Evolutionary conservation across 805 yeast species (phyloP).

Genomic region (Wickerhamiella vanderwaltii): DNA sequence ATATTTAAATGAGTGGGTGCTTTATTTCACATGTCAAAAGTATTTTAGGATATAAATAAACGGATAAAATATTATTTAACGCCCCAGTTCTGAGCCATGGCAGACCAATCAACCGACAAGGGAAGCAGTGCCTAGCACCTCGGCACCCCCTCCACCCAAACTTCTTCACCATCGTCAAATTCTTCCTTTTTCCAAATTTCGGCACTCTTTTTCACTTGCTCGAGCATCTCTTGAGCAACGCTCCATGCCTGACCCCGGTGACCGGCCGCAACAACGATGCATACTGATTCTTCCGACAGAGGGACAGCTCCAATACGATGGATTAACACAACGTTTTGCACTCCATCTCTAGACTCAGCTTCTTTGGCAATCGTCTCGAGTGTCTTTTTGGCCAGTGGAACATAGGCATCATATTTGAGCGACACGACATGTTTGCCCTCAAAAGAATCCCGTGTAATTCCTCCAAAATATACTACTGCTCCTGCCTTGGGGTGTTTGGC

Average conservation of each 20-base stretch:
- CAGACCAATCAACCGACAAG: too few relatives aligned
- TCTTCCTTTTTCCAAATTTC: constrained; percentile 44
- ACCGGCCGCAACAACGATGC: constrained; percentile 34
- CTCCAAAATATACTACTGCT: constrained; percentile 39
- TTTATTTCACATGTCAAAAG: too few relatives aligned
- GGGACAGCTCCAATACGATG: constrained; percentile 41
- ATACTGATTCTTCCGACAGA: constrained; percentile 35
- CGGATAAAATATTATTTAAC: too few relatives aligned
- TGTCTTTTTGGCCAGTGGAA: constrained; percentile 32
- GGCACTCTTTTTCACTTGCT: constrained; percentile 33
- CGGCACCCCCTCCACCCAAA: constrained; percentile 33
- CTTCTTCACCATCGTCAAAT: constrained; percentile 31
- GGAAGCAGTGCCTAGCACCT: too few relatives aligned
- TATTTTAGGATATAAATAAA: too few relatives aligned
- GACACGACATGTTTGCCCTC: constrained; percentile 32
- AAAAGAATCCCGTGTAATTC: constrained; percentile 38
- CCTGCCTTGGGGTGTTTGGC: constrained; percentile 37
- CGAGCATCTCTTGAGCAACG: constrained; percentile 35
- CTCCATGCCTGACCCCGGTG: constrained; percentile 40
- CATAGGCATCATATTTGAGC: constrained; percentile 38
- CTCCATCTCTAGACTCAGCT: constrained; percentile 23
- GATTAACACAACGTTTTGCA: constrained; percentile 32
- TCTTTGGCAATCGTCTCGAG: constrained; percentile 28
- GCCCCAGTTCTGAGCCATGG: too few relatives aligned
- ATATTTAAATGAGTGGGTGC: too few relatives aligned